Conservation (phyloP, 2,329 filamentous ascomycete species). For the Pestalotiopsis sp. region DNA sequence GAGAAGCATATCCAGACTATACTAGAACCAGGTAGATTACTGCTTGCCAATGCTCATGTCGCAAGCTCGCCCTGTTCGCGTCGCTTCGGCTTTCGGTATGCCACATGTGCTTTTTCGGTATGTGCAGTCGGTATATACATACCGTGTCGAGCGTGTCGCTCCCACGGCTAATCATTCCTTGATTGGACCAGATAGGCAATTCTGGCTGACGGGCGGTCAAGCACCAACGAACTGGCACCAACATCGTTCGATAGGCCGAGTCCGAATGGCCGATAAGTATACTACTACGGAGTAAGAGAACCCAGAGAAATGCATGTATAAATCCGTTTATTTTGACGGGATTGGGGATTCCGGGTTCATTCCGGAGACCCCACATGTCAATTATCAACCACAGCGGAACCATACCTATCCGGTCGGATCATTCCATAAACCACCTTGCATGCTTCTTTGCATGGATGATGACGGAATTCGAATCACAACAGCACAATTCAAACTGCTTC, state of each 20-base stretch:
- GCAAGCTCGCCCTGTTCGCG: not conserved
- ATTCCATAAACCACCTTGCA: not conserved
- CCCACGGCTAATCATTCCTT: not conserved
- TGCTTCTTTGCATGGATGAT: not conserved
- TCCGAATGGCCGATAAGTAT: conserved; percentile 3
- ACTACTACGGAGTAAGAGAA: not conserved
- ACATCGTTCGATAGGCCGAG: conserved; percentile 3
- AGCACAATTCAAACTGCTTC: not conserved
- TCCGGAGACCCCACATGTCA: not conserved
- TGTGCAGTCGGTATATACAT: not conserved
- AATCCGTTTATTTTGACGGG: not conserved
- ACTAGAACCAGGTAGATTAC: not conserved
- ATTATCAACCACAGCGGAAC: not conserved
- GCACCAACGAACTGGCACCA: not conserved
- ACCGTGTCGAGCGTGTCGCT: not conserved
- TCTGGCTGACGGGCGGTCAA: not conserved
- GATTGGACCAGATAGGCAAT: conserved; percentile 1
- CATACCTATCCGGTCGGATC: not conserved
- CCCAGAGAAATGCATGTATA: not conserved
- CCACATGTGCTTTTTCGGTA: not conserved
- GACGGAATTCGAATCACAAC: not conserved
- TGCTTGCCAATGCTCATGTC: not conserved
- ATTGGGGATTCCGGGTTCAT: conserved; percentile 5
- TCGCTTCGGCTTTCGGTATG: not conserved
- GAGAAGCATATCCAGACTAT: not conserved